Evolutionary conservation across 352 stramenopile genomes (phyloP).

Genomic region (Phytophthora colocasiae): DNA sequence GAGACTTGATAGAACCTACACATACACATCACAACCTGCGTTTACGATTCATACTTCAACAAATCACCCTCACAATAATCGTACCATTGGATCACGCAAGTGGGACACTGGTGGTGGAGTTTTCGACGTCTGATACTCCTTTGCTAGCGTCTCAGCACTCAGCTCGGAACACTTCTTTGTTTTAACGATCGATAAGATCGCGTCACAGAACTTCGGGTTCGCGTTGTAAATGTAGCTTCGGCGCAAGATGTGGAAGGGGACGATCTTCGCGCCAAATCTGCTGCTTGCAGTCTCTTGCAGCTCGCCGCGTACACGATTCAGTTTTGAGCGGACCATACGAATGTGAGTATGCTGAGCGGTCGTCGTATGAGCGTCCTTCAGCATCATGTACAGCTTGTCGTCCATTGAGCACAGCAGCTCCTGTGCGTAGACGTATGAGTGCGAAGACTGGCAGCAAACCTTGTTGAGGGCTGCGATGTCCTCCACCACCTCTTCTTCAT

Average conservation of each 20-base stretch:
- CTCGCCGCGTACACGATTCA: conserved; percentile 76
- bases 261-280: conserved; percentile 74
- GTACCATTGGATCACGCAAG: conserved; percentile 76
- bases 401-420: conserved; percentile 81
- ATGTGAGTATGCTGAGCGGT: conserved; percentile 52
- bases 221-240: conserved; percentile 66
- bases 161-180: conserved; percentile 75
- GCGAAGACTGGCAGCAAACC: conserved; percentile 85
- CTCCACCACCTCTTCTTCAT: conserved; percentile 79
- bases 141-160: conserved; percentile 67
- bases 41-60: conserved; percentile 3
- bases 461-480: conserved; percentile 81
- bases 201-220: conserved; percentile 67
- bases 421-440: conserved; percentile 85
- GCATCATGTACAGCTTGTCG: conserved; percentile 66
- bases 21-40: neutral
- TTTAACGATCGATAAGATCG: conserved; percentile 80
- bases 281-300: conserved; percentile 74
- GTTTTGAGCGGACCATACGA: conserved; percentile 70
- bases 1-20: conserved; percentile 78
- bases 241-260: conserved; percentile 78
- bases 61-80: neutral
- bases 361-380: conserved; percentile 39
- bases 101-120: conserved; percentile 69
- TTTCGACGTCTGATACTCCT: conserved; percentile 63